These are phyloP conservation scores for Aphanomyces invadans DNA, from an alignment of 352 stramenopile species.

Conservation along the genomic window DNA sequence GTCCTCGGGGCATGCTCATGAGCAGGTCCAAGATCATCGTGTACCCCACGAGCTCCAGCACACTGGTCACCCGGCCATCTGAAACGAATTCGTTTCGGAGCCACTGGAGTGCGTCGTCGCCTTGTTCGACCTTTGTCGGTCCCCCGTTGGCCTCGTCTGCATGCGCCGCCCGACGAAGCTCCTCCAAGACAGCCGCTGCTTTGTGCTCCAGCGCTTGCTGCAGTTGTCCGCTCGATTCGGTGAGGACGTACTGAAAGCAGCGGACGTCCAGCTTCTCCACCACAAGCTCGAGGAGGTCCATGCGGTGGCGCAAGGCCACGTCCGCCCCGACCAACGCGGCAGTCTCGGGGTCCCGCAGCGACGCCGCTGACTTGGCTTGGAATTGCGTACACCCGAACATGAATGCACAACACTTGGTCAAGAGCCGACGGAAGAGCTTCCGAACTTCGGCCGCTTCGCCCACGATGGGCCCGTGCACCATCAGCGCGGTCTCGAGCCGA, in stretches of 20 bases:
- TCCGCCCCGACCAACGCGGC: neutral
- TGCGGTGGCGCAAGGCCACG: neutral
- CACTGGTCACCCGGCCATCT: too few species aligned
- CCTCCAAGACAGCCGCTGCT: neutral
- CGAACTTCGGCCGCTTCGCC: neutral
- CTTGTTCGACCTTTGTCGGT: too few species aligned
- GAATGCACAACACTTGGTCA: constrained; percentile 5
- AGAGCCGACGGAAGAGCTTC: neutral
- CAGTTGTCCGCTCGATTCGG: neutral
- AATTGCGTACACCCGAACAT: neutral
- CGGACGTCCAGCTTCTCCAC: neutral
- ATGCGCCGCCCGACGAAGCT: too few species aligned
- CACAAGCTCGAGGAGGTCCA: neutral
- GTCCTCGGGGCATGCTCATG: too few species aligned
- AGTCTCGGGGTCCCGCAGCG: neutral
- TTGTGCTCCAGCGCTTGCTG: neutral
- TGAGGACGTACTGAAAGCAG: neutral
- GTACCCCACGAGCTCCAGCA: too few species aligned
- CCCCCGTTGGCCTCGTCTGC: too few species aligned
- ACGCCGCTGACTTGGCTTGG: neutral
- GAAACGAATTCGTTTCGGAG: too few species aligned
- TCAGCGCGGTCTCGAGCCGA: neutral
- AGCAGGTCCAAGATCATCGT: too few species aligned
- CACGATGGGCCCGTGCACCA: neutral
- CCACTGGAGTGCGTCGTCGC: too few species aligned